Conservation (phyloP, 345 rosid genomes). For the Brassica nigra region DNA sequence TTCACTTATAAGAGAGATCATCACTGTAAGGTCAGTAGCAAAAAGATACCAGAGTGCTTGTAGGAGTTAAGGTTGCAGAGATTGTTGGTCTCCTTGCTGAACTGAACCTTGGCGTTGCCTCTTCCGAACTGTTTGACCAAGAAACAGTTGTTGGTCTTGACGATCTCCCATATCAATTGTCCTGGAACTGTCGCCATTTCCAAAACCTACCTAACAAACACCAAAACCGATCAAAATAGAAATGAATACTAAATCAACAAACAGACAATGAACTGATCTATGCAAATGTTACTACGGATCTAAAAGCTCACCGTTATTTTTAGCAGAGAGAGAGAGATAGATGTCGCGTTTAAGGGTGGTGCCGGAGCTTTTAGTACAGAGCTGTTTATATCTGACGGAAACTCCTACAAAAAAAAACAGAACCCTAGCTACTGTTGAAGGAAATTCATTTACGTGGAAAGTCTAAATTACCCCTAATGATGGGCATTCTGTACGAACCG, state of each 20-base stretch:
- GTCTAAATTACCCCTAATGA: conserved; percentile 15
- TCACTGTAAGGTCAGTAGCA: not conserved
- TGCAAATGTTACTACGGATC: not conserved
- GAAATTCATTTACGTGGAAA: not conserved
- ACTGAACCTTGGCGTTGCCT: conserved; percentile 58
- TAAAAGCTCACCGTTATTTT: conserved; percentile 23
- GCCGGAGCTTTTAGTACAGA: conserved; percentile 34
- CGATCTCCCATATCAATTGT: conserved; percentile 76
- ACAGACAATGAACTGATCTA: not conserved
- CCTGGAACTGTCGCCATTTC: conserved; percentile 77
- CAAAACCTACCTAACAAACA: not conserved
- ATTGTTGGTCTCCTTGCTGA: conserved; percentile 77
- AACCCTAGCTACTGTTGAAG: not conserved
- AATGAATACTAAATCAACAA: not conserved
- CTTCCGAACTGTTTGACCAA: conserved; percentile 74
- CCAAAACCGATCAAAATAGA: conserved; percentile 4
- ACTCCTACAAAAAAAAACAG: not conserved
- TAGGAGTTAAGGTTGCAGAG: conserved; percentile 74
- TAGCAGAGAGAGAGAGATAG: not conserved
- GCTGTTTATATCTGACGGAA: conserved; percentile 20
- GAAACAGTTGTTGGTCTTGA: conserved; percentile 72
- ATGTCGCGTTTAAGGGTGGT: conserved; percentile 18
- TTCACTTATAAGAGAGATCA: not conserved
- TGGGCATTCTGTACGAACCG: not conserved
- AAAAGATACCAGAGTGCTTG: conserved; percentile 64